Evolutionary conservation across 495 filamentous ascomycete species (phyloP), one percentile per base, ranked within the genome.

Genomic region (Filosporella fistucella): DNA sequence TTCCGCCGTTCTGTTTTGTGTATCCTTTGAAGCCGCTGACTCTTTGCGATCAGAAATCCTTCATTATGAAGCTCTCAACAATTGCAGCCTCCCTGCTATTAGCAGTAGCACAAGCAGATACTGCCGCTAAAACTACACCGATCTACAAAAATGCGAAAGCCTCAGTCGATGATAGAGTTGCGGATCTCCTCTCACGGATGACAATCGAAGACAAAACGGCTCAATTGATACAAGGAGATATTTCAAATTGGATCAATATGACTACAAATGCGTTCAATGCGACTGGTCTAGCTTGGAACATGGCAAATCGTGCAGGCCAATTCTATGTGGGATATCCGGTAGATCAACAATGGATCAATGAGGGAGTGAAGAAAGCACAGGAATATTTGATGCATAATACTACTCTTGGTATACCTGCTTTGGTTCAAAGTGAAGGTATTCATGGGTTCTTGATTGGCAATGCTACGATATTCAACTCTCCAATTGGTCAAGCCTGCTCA

Each of bases 381-480:
- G 51, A 58, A 22, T 58, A 58, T 33, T 33, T 54, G 3, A 28
- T 54, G 33, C 30, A 54, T 17, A 58, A 58, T 21, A 83, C 81
- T 4, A 77, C 72, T 6, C 69, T 86, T 3, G 81, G 81, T 7
- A 85, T 86, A 43, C 81, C 84, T 17, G 82, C 82, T 1, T 66
- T 86, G 45, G 81, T 85, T 10, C 84, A 86, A 61, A 82, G 72
- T 1, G 84, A 88, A 63, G 77, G 76, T 62, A 83, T 87, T 41
- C 83, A 87, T 53, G 84, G 83, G 0, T 84, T 86, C 42, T 60
- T 86, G 38, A 71, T 82, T 37, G 76, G 72, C 16, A 86, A 86
- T 64, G 83, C 83, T 11, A 86, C 83, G 0, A 86, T 88, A 39
- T 87, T 84, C 71, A 86, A 86, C 56, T 84, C 80, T 3, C 81